These are phyloP conservation scores for Clonostachys solani DNA, from an alignment of 2,329 filamentous ascomycete species.

Conservation along the genomic window DNA sequence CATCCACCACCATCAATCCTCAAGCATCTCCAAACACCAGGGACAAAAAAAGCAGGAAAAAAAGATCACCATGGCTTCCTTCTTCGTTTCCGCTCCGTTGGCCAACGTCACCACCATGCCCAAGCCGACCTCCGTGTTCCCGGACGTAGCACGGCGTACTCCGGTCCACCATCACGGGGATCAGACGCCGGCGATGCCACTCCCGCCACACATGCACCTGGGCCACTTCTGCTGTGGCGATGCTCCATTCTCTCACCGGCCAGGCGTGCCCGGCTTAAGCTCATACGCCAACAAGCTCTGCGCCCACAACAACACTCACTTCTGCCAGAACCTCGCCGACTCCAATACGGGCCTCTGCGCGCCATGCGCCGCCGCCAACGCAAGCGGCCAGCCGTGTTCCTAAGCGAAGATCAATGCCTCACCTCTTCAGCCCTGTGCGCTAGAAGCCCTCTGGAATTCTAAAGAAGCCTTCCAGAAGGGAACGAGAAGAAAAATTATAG, in stretches of 20 bases:
- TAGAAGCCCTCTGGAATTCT: not conserved
- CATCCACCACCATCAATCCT: too few relatives aligned
- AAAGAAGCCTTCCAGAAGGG: not conserved
- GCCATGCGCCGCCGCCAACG: constrained; percentile 12
- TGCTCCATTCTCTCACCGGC: not conserved
- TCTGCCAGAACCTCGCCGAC: constrained; percentile 18
- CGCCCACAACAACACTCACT: constrained; percentile 15
- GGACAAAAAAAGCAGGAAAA: too few relatives aligned
- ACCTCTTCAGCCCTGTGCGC: too few relatives aligned
- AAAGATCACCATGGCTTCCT: too few relatives aligned
- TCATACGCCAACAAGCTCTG: constrained; percentile 16
- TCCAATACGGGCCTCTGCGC: constrained; percentile 16
- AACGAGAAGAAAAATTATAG: not conserved
- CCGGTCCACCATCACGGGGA: too few relatives aligned
- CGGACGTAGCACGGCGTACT: too few relatives aligned
- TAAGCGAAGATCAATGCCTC: not conserved
- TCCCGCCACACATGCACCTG: not conserved
- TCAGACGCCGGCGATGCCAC: not conserved
- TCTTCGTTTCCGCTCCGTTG: too few relatives aligned
- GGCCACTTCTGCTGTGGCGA: not conserved
- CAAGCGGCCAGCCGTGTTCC: constrained; percentile 16
- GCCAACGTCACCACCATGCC: too few relatives aligned
- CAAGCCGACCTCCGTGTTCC: too few relatives aligned
- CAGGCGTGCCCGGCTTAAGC: not conserved
- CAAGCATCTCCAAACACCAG: too few relatives aligned